Base-by-base conservation (phyloP, 352 stramenopile genomes). In the Thalassiosira mediterranea region DNA sequence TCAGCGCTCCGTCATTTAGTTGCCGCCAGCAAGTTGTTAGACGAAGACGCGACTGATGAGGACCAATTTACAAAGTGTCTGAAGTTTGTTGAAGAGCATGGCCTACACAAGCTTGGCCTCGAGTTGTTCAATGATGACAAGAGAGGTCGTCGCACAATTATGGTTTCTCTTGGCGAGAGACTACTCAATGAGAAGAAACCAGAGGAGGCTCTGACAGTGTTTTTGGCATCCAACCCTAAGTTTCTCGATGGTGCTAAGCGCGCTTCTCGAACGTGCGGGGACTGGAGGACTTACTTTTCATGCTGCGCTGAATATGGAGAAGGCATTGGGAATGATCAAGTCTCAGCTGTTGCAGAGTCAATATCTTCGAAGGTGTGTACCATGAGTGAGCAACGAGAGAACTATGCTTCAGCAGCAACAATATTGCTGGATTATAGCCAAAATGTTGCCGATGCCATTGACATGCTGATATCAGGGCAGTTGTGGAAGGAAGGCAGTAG, bases 271-370 rank as follows among this genome's bases (percentile, higher is more conserved):
- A 42, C 38, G 23, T 84, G 75, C 38, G 56, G 63, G 17, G 81
- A 93, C 51, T 93, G 85, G 84, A 82, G 59, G 66, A 75, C 60
- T n/a, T 91, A 82, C 48, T 93, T 91, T 59, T 68, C 78, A 15
- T 77, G 60, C 44, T 70, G 69, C 60, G 29, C 53, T 17, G 72
- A 82, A 63, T 21, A 53, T 53, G 32, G 63, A 46, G 61, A 81
- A 63, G 26, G 48, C 5, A 72, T 76, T 59, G 26, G 61, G 63
- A 59, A 66, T 1, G 62, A 83, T 21, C 77, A 89, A 71, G 68
- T 88, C 40, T 67, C 61, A 42, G 32, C 21, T 46, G 64, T 79
- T 10, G 74, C 63, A 48, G 77, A 82, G 58, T 46, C 28, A 11
- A 58, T 82, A 63, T 75, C 59, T 51, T 69, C 56, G 23, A 75